Conservation (phyloP, 306 rosid genomes). For the Canavalia ensiformis region DNA sequence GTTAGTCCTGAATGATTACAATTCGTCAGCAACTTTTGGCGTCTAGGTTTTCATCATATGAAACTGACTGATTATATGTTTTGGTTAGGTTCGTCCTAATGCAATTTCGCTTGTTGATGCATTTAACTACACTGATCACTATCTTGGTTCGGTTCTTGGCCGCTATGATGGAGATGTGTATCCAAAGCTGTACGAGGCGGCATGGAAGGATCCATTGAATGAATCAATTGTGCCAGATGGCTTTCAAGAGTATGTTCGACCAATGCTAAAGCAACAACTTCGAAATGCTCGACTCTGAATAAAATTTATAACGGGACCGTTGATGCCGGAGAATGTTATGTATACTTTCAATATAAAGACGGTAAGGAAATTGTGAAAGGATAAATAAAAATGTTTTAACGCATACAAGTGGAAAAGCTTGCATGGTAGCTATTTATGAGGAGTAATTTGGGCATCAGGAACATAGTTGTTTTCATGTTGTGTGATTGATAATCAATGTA, state of each 20-base stretch:
- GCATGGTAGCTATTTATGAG: no score
- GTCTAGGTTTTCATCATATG: constrained; percentile 30
- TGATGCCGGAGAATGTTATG: constrained; percentile 4
- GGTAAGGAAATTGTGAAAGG: constrained; percentile 26
- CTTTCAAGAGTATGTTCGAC: constrained; percentile 77
- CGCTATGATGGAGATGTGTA: constrained; percentile 92
- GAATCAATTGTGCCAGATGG: constrained; percentile 92
- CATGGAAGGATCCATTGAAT: constrained; percentile 97
- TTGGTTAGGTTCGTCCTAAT: constrained; percentile 85
- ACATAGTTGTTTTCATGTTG: no score
- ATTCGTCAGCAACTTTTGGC: constrained; percentile 2
- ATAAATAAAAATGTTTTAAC: constrained; percentile 34
- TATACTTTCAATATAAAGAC: constrained; percentile 19
- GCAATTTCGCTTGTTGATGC: constrained; percentile 88
- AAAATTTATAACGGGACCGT: not conserved
- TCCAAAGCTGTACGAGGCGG: constrained; percentile 90
- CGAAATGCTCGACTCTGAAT: constrained; percentile 88
- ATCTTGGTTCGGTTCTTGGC: constrained; percentile 88
- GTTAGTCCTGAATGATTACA: constrained; percentile 55
- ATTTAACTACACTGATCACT: constrained; percentile 91
- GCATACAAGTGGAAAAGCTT: not conserved
- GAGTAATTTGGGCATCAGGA: no score
- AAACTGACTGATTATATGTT: constrained; percentile 41
- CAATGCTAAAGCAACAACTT: constrained; percentile 91
- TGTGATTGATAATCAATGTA: no score